Percentiles rank a stretch among this genome's conserved stretches.
phyloP scores from a whole-genome alignment of 2,329 filamentous ascomycete genomes.

The Ophiostoma australiae region DNA sequence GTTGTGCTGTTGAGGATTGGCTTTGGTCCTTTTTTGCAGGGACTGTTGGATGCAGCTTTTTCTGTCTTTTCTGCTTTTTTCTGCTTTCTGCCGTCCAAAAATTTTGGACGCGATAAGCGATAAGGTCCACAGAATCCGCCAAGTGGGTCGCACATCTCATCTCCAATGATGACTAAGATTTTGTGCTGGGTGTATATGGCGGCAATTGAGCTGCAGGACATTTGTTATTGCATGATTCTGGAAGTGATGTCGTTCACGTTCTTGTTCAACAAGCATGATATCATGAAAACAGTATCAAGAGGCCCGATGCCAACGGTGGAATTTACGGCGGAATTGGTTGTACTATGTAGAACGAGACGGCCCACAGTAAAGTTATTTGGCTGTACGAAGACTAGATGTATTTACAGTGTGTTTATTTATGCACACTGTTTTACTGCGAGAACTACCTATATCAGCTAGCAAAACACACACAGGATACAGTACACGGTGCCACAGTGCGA shows the following conservation, averaged over 20 bases:
- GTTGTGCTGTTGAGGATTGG: conserved; percentile 13
- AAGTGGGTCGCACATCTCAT: not conserved
- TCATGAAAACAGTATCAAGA: not conserved
- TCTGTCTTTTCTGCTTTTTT: conserved; percentile 25
- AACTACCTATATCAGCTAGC: not conserved
- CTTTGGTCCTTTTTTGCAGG: conserved; percentile 16
- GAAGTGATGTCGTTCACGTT: too few relatives aligned
- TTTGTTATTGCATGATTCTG: too few relatives aligned
- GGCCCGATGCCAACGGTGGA: not conserved
- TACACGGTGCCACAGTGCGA: conserved; percentile 10
- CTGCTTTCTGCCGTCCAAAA: conserved; percentile 27
- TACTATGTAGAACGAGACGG: not conserved
- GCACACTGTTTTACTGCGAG: not conserved
- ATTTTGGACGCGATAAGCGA: conserved; percentile 25
- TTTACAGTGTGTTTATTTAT: not conserved
- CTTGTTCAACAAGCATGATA: too few relatives aligned
- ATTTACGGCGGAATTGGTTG: not conserved
- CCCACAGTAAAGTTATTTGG: not conserved
- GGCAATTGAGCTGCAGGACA: not conserved
- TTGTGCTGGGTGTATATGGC: not conserved
- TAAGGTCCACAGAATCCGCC: conserved; percentile 17
- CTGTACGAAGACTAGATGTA: not conserved
- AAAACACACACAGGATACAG: not conserved
- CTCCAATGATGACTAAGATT: not conserved
- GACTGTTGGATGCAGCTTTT: conserved; percentile 18